Base-by-base conservation (phyloP, 805 yeast species). In the Vanderwaltozyma verrucispora region DNA sequence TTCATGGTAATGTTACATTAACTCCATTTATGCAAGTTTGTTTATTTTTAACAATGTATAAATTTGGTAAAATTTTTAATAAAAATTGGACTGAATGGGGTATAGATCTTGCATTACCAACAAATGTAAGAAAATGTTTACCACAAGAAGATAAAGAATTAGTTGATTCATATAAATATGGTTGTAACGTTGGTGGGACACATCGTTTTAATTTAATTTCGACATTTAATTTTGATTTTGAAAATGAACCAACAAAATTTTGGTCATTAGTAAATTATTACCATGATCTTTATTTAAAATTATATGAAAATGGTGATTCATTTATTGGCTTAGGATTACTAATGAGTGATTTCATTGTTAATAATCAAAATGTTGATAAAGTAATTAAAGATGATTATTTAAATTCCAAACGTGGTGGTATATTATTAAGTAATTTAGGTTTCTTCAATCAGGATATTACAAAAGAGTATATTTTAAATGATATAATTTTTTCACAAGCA, bases 21-120 rank as follows among this genome's bases (percentile, higher is more conserved):
- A 54, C 59, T 3, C 54, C 56, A 5, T 48, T 51, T 28, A 32
- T 54, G 14, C 58, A 54, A 37, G 45, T 56, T 1, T 43, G 47
- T 28, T 40, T 49, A 33, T 44, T 49, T 28, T 42, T 49, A 7
- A 33, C 54, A 4, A 30, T 51, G 33, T 37, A 42, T 30, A 35
- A 46, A 15, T 33, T 38, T 26, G 53, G 51, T n/a, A 35, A 32
- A 6, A 28, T 47, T 1, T 47, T 51, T 34, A 33, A 45, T 7
- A 35, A 42, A 23, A 36, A 36, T 10, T 45, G 44, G 42, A 32
- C 31, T 18, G 51, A 54, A 39, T 42, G 45, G 32, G 44, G 46
- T 13, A 39, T 49, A 23, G 54, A 51, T 40, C 38, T 51, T 16
- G 48, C 52, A 3, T 33, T 53, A 17, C 51, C 54, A n/a, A 47